Evolutionary conservation across 2,329 filamentous ascomycete species (phyloP), one percentile per base, ranked within the genome.

Genomic region (Neonectria sp.): DNA sequence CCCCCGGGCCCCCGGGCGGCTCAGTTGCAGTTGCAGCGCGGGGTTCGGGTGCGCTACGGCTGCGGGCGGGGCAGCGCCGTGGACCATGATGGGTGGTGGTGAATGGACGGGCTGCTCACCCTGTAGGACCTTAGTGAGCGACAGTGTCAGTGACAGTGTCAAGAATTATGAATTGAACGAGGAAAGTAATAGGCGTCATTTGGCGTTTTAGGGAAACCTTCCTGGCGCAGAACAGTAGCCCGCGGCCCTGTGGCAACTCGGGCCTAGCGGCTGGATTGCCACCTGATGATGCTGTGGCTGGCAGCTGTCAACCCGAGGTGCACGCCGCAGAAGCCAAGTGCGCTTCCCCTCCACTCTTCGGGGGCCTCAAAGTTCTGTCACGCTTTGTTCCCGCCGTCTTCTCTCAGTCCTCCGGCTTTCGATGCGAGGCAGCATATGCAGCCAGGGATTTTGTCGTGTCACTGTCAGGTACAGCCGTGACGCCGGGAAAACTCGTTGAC

Each of bases 31-130:
- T 33, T 63, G 58, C 68, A 73, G 64, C 73, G 73, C 74, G 73
- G 73, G 73, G 72, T 76, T 70, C 64, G 56, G 63, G 58, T 63
- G 66, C 72, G 63, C 72, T 71, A 73, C 60, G 58, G 63, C 51
- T 63, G 63, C 65, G 64, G 55, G 51, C 68, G 29, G 55, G 58
- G 57, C 65, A 63, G 60, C 46, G 43, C 24, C 11, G 46, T 49
- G 46, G 46, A 17, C 46, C 46, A 24, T 17, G 46, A 15, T 25
- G 37, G 21, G 5, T 48, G 24, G 5, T 24, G 21, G 21, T 21
- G 21, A 6, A 15, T 13, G 5, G 21, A 48, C 4, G 21, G 45
- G 21, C 9, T 25, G 12, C 13, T 15, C 46, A 46, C 24, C n/a
- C 21, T 12, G 21, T 46, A 35, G 15, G 21, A 21, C 21, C 21